Base-by-base conservation (phyloP, 1,284 basidiomycete genomes). In the Cryptococcus floricola region DNA sequence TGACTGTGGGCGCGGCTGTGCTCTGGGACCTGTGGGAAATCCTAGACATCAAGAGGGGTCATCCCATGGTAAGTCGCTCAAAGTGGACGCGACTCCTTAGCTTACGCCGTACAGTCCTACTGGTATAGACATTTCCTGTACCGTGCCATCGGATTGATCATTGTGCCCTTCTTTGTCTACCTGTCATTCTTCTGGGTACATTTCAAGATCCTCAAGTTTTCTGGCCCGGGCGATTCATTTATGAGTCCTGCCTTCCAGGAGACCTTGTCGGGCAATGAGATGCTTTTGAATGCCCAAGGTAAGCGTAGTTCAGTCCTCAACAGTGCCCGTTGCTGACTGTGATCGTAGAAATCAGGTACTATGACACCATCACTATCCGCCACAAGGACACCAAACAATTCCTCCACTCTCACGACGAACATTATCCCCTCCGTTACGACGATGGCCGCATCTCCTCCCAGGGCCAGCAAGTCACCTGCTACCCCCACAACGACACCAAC, bases 391-490 rank as follows among this genome's bases (percentile, higher is more conserved):
- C 93, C 31, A 92, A 95, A 67, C 88, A 88, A 37, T 95, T 85
- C 78, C 79, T 99, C 55, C 95, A 98, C 75, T 98, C 96, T 3
- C 95, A 98, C 69, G 75, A 82, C 0, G 91, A 97, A 43, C 81
- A 78, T 23, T 99, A 98, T 73, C 96, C 96, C 34, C 80, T 97
- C 60, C 87, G 88, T 61, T 99, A 99, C 73, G 91, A 95, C 0
- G 96, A 99, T 66, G 93, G 94, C 2, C 89, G 96, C 58, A 87
- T 99, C 74, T 93, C 89, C 67, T 91, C 88, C 66, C 90, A 96
- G 82, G 94, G 91, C 85, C 96, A 98, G 79, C 96, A 98, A 76
- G 96, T 99, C 34, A 98, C 96, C n/a, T 95, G 89, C 44, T 98
- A 98, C 77, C 89, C 86, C 0, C 71, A 74, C 65, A 71, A 73